phyloP scores from a whole-genome alignment of 345 rosid species.

The Salix koriyanagi region DNA sequence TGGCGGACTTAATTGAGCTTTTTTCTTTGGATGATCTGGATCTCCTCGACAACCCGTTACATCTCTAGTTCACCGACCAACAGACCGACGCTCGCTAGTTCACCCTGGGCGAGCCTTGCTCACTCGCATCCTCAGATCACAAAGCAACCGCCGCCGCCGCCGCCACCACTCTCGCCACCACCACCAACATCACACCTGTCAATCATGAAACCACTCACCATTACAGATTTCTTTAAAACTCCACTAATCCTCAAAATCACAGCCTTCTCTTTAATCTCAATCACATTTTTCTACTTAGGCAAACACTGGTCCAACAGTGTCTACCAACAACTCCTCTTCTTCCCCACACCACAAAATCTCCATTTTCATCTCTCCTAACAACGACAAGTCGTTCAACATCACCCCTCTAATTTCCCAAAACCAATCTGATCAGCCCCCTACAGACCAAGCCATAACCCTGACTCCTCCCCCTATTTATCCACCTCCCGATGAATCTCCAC shows the following conservation, averaged over 20 bases:
- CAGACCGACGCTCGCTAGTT: not conserved
- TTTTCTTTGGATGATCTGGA: not conserved
- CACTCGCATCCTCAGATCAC: not conserved
- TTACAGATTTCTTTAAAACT: slow-evolving; percentile 37
- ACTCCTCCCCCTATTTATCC: slow-evolving; percentile 11
- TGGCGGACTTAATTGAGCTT: no score
- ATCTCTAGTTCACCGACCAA: not conserved
- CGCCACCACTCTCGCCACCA: not conserved
- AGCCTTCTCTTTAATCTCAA: slow-evolving; percentile 48
- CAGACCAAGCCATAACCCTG: not conserved
- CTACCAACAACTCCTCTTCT: slow-evolving; percentile 69
- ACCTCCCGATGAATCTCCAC: slow-evolving; percentile 39
- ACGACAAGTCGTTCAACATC: slow-evolving; percentile 41
- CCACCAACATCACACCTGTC: not conserved
- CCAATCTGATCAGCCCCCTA: slow-evolving; percentile 13
- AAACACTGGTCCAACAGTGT: slow-evolving; percentile 69
- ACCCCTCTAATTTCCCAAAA: slow-evolving; percentile 39
- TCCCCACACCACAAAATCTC: slow-evolving; percentile 42
- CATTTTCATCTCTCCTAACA: slow-evolving; percentile 60
- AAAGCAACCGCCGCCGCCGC: not conserved
- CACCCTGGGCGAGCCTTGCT: not conserved
- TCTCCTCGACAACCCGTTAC: not conserved
- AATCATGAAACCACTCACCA: slow-evolving; percentile 47
- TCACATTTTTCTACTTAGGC: slow-evolving; percentile 77
- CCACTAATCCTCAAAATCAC: slow-evolving; percentile 40